Conservation (phyloP, 768 basidiomycete genomes). For the Kwoniella sp. region DNA sequence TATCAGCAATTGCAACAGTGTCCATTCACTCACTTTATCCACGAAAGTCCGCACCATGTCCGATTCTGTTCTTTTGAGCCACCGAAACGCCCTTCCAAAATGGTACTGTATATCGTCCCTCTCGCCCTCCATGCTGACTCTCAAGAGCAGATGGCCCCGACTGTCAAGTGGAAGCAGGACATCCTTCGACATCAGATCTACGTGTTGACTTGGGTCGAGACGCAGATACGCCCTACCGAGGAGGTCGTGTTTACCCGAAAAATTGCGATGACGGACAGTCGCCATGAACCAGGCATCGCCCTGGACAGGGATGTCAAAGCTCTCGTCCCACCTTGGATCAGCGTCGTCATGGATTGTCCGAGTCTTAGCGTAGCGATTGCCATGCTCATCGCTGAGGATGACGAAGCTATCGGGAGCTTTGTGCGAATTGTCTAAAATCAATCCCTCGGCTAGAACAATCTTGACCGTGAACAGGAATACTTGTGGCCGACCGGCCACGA, state of each 20-base stretch:
- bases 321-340: constrained; percentile 96
- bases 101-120: constrained; percentile 97
- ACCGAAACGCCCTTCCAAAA: constrained; percentile 90
- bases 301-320: constrained; percentile 90
- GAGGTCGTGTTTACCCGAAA: constrained; percentile 84
- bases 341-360: constrained; percentile 90
- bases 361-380: constrained; percentile 87
- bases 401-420: constrained; percentile 88
- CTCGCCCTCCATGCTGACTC: constrained; percentile 98
- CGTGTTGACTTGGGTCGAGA: constrained; percentile 82
- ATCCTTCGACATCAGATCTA: constrained; percentile 86
- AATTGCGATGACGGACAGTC: constrained; percentile 83
- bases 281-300: constrained; percentile 97
- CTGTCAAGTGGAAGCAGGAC: constrained; percentile 88
- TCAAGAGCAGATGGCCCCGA: constrained; percentile 76
- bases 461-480: constrained; percentile 88
- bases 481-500: constrained; percentile 28
- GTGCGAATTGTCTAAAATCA: constrained; percentile 75
- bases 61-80: constrained; percentile 81
- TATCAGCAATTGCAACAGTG: background rate
- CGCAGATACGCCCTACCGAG: constrained; percentile 89
- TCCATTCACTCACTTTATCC: constrained; percentile 74
- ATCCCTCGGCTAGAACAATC: constrained; percentile 83
- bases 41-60: constrained; percentile 97
- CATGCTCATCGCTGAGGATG: constrained; percentile 88